Evolutionary conservation across 148 eudicot genomes (phyloP).

Genomic region (Rhododendron griersonianum): DNA sequence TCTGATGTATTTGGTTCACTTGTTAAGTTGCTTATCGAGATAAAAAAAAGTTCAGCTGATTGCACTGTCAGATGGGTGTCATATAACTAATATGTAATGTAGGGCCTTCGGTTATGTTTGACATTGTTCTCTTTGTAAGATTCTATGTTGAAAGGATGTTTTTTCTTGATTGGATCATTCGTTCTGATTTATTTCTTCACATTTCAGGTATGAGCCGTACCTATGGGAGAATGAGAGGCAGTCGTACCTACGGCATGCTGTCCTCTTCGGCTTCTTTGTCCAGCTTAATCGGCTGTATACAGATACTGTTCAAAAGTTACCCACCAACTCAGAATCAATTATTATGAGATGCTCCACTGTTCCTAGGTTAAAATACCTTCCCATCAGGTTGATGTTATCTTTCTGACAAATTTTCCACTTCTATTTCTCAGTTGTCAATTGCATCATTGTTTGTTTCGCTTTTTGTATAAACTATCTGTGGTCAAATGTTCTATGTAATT

Average conservation of each 20-base stretch:
- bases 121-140: not conserved
- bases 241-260: slow-evolving; percentile 88
- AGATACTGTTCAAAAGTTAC: slow-evolving; percentile 73
- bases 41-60: not conserved
- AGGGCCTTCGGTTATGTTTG: not conserved
- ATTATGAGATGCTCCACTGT: slow-evolving; percentile 85
- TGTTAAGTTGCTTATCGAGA: not conserved
- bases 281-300: slow-evolving; percentile 83
- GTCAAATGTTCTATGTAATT: not conserved
- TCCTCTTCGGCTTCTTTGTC: slow-evolving; percentile 94
- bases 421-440: not conserved
- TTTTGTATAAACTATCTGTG: not conserved
- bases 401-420: not conserved
- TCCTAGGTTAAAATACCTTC: slow-evolving; percentile 96
- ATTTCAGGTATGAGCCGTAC: slow-evolving; percentile 84
- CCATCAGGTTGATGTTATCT: slow-evolving; percentile 64
- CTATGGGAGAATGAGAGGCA: slow-evolving; percentile 98
- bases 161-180: not conserved
- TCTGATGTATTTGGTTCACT: not conserved
- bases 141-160: not conserved
- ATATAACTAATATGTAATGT: not conserved
- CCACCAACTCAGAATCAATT: slow-evolving; percentile 81
- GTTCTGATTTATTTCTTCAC: not conserved
- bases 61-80: not conserved
- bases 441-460: not conserved